Percentiles rank a stretch among this genome's conserved stretches.
Conservation (phyloP, 2,329 filamentous ascomycete species). For the Aureobasidium sp. region DNA sequence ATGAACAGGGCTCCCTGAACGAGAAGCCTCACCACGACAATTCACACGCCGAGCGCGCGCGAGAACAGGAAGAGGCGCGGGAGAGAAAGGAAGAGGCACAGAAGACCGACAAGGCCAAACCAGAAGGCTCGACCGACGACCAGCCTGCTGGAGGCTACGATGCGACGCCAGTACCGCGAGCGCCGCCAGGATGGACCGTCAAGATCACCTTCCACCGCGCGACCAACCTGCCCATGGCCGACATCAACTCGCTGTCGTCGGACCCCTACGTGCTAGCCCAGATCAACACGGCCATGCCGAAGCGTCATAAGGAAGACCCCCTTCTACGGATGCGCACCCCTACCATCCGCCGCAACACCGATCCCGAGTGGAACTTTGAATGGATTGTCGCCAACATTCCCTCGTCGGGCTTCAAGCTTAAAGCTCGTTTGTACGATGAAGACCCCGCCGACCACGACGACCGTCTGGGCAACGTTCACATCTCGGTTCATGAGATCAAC, state of each 20-base stretch:
- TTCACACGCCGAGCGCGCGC: neutral
- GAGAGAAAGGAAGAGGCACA: constrained; percentile 11
- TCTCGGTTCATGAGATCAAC: constrained; percentile 52
- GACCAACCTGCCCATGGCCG: constrained; percentile 70
- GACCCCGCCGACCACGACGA: constrained; percentile 82
- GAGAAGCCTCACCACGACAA: neutral
- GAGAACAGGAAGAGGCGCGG: neutral
- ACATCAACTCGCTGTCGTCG: constrained; percentile 67
- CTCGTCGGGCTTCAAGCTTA: constrained; percentile 69
- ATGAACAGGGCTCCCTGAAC: neutral
- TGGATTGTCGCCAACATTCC: constrained; percentile 89
- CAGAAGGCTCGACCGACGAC: constrained; percentile 21
- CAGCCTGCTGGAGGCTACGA: constrained; percentile 72
- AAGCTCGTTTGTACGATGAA: constrained; percentile 83
- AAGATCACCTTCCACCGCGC: constrained; percentile 79
- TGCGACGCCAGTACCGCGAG: constrained; percentile 64
- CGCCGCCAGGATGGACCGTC: constrained; percentile 72
- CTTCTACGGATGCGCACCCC: constrained; percentile 64
- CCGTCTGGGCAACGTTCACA: constrained; percentile 74
- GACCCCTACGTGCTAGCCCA: constrained; percentile 78
- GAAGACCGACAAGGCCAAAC: neutral
- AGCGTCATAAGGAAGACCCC: constrained; percentile 79
- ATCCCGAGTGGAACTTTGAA: constrained; percentile 73
- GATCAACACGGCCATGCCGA: constrained; percentile 61
- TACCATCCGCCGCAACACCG: constrained; percentile 62